Conservation (phyloP, 352 stramenopile species). For the Globisporangium okanoganense region DNA sequence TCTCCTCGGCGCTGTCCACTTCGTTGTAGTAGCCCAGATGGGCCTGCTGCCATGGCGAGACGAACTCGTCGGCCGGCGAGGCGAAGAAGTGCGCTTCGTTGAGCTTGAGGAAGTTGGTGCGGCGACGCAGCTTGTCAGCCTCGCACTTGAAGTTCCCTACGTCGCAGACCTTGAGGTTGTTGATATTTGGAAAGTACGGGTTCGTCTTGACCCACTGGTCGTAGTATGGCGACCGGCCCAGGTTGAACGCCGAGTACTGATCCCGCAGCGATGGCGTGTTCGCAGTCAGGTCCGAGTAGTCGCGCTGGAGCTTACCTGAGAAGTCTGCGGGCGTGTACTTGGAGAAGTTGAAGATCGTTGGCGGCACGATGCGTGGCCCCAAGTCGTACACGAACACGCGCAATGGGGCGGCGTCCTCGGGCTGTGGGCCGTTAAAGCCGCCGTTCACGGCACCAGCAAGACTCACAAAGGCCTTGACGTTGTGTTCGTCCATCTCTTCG, state of each 20-base stretch:
- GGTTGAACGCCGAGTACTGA: constrained; percentile 17
- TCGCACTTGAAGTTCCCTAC: neutral
- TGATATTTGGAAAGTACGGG: constrained; percentile 6
- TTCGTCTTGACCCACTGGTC: neutral
- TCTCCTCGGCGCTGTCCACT: constrained; percentile 2
- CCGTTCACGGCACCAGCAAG: constrained; percentile 24
- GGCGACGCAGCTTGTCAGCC: neutral
- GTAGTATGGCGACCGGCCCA: constrained; percentile 6
- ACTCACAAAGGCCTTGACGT: constrained; percentile 20
- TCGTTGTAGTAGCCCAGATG: constrained; percentile 19
- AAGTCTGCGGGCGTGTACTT: constrained; percentile 16
- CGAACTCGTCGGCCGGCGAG: constrained; percentile 16
- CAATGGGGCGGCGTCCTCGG: neutral
- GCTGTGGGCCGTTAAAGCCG: constrained; percentile 17
- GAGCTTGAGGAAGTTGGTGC: constrained; percentile 14
- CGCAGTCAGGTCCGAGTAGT: constrained; percentile 15
- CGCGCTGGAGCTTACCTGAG: constrained; percentile 18
- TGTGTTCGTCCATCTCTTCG: constrained; percentile 33
- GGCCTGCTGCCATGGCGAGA: constrained; percentile 19
- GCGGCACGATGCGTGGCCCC: constrained; percentile 11
- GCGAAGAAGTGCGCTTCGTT: constrained; percentile 22
- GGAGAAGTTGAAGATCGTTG: constrained; percentile 10
- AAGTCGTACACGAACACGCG: constrained; percentile 12
- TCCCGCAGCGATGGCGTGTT: constrained; percentile 3
- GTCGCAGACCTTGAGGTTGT: constrained; percentile 5